Evolutionary conservation across 108 stramenopile species (phyloP), one percentile per base, ranked within the genome.

Genomic region (Pseudonitzschia pungens): DNA sequence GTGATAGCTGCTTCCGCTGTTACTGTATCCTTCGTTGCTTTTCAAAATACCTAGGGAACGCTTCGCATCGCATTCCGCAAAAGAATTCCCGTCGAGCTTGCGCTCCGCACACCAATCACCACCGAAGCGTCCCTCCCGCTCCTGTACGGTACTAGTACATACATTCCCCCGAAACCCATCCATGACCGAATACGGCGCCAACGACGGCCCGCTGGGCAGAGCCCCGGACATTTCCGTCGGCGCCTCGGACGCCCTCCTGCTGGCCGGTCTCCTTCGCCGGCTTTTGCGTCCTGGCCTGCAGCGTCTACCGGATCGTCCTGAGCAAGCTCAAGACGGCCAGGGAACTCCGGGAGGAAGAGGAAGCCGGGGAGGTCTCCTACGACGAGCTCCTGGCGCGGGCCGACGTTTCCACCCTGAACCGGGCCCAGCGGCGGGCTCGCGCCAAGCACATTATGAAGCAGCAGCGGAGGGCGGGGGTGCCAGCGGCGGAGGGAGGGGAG

Each of bases 381-480:
- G 84, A 84, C 43, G 87, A 82, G 20, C 33, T 52, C 32, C 74
- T 90, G 21, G 84, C 65, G n/a, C 69, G 70, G 48, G 72, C 87
- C 11, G 87, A 90, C 68, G 89, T 81, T 0, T 75, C 85, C 20
- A 80, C 78, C 8, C 63, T 90, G n/a, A 87, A 72, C 70, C 81
- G 89, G 70, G 85, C 87, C 0, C 81, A 90, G 68, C 53, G 89
- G 59, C 78, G 89, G 16, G 87, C 87, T 15, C 73, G 89, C n/a
- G 89, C 89, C 14, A 74, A 76, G 62, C 45, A 67, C 56, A 78
- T 77, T 33, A 87, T 87, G 87, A 90, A 88, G 63, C 72, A 81
- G 45, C 79, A 87, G 55, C 78, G 89, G 27, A 48, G 45, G 45
- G 29, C 27, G 27, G 57, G n/a, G n/a, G n/a, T n/a, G n/a, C n/a